Conservation (phyloP, 495 filamentous ascomycete species). For the Letharia columbiana region DNA sequence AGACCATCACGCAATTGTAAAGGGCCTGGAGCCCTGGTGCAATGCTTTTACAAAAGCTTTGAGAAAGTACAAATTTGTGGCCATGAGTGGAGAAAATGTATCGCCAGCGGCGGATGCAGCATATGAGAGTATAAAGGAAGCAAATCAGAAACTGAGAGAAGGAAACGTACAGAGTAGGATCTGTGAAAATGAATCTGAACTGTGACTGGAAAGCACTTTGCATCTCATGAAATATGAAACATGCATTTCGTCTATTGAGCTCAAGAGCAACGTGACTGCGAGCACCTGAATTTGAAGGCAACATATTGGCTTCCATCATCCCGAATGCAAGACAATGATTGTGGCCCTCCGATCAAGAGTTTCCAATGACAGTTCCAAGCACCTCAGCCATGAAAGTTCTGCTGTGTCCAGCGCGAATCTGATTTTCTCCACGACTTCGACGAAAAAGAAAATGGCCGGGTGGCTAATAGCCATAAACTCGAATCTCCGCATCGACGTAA, state of each 20-base stretch:
- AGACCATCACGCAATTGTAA: neutral
- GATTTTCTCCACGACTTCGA: neutral
- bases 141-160: neutral
- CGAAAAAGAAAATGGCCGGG: neutral
- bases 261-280: neutral
- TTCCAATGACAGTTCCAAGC: neutral
- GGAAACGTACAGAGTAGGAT: neutral
- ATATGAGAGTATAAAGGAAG: neutral
- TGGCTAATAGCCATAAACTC: neutral
- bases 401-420: neutral
- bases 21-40: constrained; percentile 4
- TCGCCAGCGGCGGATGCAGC: constrained; percentile 1
- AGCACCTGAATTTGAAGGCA: neutral
- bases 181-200: neutral
- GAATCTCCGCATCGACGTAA: neutral
- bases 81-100: neutral
- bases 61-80: neutral
- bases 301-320: neutral
- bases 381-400: neutral
- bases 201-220: neutral
- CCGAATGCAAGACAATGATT: neutral
- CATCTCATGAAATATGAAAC: neutral
- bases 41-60: neutral
- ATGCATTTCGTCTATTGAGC: neutral
- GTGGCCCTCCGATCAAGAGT: neutral